These are phyloP conservation scores for Friedmanniomyces endolithicus DNA, from an alignment of 495 filamentous ascomycete genomes.

Conservation along the genomic window DNA sequence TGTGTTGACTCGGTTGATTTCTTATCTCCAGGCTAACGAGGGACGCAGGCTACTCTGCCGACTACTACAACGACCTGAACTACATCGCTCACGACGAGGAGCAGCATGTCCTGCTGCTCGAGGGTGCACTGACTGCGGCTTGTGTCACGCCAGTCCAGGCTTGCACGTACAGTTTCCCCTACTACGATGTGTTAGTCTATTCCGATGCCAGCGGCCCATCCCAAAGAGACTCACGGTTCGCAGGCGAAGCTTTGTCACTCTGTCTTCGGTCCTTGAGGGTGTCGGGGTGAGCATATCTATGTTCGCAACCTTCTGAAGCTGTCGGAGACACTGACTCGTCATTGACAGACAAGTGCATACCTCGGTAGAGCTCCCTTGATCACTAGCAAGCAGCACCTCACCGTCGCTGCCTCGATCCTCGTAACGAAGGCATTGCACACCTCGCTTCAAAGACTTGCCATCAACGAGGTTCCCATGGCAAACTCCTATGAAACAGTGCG, in stretches of 20 bases:
- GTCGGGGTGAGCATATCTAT: too few species aligned
- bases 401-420: constrained; percentile 45
- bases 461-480: constrained; percentile 36
- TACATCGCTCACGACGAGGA: constrained; percentile 40
- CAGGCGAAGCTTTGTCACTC: constrained; percentile 34
- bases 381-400: constrained; percentile 37
- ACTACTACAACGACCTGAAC: constrained; percentile 40
- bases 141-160: constrained; percentile 36
- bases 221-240: constrained; percentile 1
- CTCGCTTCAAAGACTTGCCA: constrained; percentile 39
- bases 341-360: constrained; percentile 32
- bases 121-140: constrained; percentile 34
- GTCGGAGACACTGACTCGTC: too few species aligned
- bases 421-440: constrained; percentile 46
- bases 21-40: background rate
- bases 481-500: constrained; percentile 44
- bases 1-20: constrained; percentile 12
- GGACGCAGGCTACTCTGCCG: constrained; percentile 3
- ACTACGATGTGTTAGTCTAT: constrained; percentile 24
- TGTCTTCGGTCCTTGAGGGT: constrained; percentile 42
- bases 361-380: constrained; percentile 45
- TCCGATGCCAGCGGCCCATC: background rate
- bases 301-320: too few species aligned
- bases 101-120: constrained; percentile 41
- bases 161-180: constrained; percentile 44